phyloP scores from a whole-genome alignment of 106 monocot species.

The Hemerocallis citrina region DNA sequence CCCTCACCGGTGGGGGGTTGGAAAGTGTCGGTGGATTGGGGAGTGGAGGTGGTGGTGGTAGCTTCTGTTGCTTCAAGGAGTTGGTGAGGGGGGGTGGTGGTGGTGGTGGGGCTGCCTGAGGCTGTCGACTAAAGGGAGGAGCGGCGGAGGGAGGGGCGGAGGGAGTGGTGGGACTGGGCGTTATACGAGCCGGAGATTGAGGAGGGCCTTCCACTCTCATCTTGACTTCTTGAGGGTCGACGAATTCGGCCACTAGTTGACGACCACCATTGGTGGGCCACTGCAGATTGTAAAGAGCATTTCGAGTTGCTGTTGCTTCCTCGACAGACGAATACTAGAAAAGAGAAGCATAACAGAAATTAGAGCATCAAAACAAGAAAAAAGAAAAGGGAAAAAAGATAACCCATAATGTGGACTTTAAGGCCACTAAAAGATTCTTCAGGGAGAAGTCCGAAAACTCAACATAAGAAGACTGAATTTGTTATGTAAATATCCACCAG shows the following conservation, averaged over 20 bases:
- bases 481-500: too few species aligned
- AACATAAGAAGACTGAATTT: too few species aligned
- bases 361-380: background rate
- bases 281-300: constrained; percentile 21
- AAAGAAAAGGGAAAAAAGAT: too few species aligned
- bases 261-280: constrained; percentile 25
- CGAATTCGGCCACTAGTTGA: constrained; percentile 37
- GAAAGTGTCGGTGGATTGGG: constrained; percentile 3
- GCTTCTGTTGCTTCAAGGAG: constrained; percentile 1
- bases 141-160: constrained; percentile 8
- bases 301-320: constrained; percentile 13
- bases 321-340: constrained; percentile 25
- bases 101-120: constrained; percentile 16
- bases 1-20: background rate
- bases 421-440: too few species aligned
- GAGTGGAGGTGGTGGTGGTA: constrained; percentile 3
- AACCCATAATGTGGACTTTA: background rate
- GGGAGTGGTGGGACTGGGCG: constrained; percentile 29
- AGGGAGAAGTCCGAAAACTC: too few species aligned
- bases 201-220: constrained; percentile 26
- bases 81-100: background rate
- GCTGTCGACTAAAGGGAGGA: too few species aligned
- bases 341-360: background rate
- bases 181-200: constrained; percentile 30
- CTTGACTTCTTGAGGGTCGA: constrained; percentile 47